Evolutionary conservation across 2,329 filamentous ascomycete genomes (phyloP), one percentile per base, ranked within the genome.

Genomic region (Fusarium illudens): DNA sequence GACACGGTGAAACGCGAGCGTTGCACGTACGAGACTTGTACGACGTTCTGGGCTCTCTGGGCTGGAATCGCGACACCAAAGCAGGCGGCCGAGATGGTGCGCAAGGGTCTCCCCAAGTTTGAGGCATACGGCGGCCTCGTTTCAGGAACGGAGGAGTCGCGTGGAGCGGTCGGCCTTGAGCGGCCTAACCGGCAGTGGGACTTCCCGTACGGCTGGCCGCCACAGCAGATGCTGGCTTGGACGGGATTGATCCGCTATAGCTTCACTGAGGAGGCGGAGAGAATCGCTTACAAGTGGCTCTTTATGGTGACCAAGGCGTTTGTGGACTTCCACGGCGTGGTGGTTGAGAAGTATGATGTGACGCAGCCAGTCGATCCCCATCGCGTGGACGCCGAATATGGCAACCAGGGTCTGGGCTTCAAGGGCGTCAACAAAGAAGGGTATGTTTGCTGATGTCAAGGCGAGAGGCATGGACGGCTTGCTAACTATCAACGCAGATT

Each of bases 281-380:
- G 94, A 32, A 81, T 99, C 68, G 92, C 93, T 0, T 99, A 99
- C 81, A 94, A 96, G 79, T 99, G 96, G 96, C 82, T 97, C 55
- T 97, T 94, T 78, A 98, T 98, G 95, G 94, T 97, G 75, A 97
- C 93, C 61, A 97, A 97, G 81, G 94, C 96, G 0, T 98, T 98
- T 81, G 94, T 97, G 64, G 95, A 99, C 79, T 98, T 95, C 84
- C 98, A 98, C 76, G 96, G 96, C 36, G 94, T 97, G 9, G 95
- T 99, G 2, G 96, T 98, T 6, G 96, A 99, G 81, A 99, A 99
- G 83, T 99, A 99, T 82, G 93, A 99, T 79, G 96, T 99, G 63
- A 98, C 95, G 19, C 85, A 93, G 59, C 90, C 92, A 6, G 89
- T 94, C 59, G 94, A 97, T 75, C 94, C 96, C 34, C 96, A 98